A percentile compares a stretch with the other conserved stretches of the same genome.
Evolutionary conservation across 805 yeast species (phyloP).

Genomic region (Saturnispora besseyi): DNA sequence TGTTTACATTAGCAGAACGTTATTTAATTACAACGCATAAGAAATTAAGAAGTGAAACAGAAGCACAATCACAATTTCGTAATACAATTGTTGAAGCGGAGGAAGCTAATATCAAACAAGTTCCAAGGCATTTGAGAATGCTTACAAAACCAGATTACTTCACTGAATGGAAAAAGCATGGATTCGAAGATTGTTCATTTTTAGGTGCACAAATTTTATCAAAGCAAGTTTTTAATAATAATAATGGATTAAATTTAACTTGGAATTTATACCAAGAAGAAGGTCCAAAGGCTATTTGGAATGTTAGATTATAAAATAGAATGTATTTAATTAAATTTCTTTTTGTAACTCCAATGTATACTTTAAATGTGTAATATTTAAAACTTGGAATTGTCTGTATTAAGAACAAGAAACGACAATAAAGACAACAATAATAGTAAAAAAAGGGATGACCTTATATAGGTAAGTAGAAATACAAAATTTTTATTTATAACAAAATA

Average conservation of each 20-base stretch:
- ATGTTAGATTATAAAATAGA: conserved; percentile 18
- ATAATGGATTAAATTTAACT: conserved; percentile 61
- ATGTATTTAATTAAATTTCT: background rate
- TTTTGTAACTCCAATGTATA: background rate
- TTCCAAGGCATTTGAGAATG: conserved; percentile 64
- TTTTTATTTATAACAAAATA: background rate
- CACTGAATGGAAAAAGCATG: conserved; percentile 83
- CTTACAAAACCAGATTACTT: conserved; percentile 83
- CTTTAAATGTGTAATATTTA: background rate
- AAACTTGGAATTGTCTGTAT: background rate
- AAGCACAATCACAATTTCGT: conserved; percentile 23
- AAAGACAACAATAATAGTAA: background rate
- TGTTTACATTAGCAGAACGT: conserved; percentile 38
- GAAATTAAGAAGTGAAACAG: background rate
- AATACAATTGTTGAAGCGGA: conserved; percentile 21
- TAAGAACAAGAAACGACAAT: background rate
- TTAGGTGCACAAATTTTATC: conserved; percentile 84
- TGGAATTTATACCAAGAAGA: conserved; percentile 62
- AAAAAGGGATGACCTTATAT: background rate
- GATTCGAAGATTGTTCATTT: conserved; percentile 69
- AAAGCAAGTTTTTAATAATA: conserved; percentile 67
- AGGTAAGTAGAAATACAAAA: background rate
- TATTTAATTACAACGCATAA: conserved; percentile 18
- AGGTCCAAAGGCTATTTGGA: conserved; percentile 82
- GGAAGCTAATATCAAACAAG: conserved; percentile 42